Evolutionary conservation across 768 basidiomycete genomes (phyloP).

Genomic region (Paxillus rubicundulus): DNA sequence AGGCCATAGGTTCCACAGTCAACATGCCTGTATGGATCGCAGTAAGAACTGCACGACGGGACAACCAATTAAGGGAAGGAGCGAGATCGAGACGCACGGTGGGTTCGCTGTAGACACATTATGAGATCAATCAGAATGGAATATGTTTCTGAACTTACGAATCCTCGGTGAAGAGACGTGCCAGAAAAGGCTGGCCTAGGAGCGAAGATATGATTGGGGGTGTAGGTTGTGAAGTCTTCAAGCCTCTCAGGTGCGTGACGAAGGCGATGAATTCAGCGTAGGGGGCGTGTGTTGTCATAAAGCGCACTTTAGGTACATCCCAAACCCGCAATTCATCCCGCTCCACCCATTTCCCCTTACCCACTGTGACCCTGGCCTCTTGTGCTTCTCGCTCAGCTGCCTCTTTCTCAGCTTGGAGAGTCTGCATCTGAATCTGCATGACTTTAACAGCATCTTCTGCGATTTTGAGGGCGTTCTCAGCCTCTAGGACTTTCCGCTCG

Average conservation of each 20-base stretch:
- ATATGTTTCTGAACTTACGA: constrained; percentile 56
- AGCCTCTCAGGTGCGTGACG: constrained; percentile 67
- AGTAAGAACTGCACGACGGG: constrained; percentile 73
- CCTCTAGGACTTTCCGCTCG: constrained; percentile 72
- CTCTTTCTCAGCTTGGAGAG: constrained; percentile 66
- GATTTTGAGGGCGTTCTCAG: constrained; percentile 74
- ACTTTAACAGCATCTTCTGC: constrained; percentile 83
- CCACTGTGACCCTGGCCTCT: constrained; percentile 51
- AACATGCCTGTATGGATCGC: constrained; percentile 89
- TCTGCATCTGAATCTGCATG: constrained; percentile 86
- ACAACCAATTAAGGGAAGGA: constrained; percentile 92
- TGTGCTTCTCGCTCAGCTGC: constrained; percentile 50
- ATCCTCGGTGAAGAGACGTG: constrained; percentile 76
- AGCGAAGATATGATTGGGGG: constrained; percentile 72
- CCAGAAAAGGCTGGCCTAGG: constrained; percentile 74
- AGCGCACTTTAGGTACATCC: constrained; percentile 34
- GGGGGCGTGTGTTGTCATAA: constrained; percentile 68
- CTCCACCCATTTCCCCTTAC: constrained; percentile 70
- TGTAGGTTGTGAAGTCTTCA: constrained; percentile 57
- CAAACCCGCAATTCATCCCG: constrained; percentile 31
- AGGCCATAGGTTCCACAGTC: constrained; percentile 81
- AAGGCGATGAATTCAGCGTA: constrained; percentile 82
- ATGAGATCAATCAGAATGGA: constrained; percentile 10
- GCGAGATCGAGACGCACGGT: constrained; percentile 92
- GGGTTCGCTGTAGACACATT: constrained; percentile 58